Evolutionary conservation across 345 rosid species (phyloP).

Genomic region (Gossypium thurberi): DNA sequence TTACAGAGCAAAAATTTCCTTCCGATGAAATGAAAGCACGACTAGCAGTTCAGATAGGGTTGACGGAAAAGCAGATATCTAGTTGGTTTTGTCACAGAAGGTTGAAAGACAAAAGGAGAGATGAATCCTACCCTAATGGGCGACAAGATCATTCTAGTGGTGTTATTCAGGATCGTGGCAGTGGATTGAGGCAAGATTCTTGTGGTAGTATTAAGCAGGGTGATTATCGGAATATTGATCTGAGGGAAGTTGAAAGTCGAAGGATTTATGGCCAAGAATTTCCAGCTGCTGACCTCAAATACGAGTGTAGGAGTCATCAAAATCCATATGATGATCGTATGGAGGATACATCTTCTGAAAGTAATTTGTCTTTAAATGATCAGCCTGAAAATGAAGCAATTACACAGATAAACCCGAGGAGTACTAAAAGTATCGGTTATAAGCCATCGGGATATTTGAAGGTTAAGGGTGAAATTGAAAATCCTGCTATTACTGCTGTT

Average conservation of each 20-base stretch:
- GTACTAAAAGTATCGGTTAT: constrained; percentile 34
- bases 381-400: constrained; percentile 33
- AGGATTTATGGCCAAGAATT: constrained; percentile 44
- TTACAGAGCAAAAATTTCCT: constrained; percentile 73
- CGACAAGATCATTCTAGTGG: constrained; percentile 80
- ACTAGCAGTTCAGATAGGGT: constrained; percentile 58
- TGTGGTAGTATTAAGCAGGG: constrained; percentile 92
- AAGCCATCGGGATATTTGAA: constrained; percentile 80
- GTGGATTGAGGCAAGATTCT: constrained; percentile 84
- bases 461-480: constrained; percentile 66
- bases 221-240: constrained; percentile 52
- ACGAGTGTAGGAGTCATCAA: constrained; percentile 32
- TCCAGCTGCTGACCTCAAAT: constrained; percentile 32
- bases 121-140: constrained; percentile 49
- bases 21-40: constrained; percentile 69
- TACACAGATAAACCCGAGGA: constrained; percentile 23
- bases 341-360: constrained; percentile 74
- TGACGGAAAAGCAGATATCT: constrained; percentile 93
- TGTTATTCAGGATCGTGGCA: constrained; percentile 77
- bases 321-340: constrained; percentile 33
- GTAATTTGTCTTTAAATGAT: constrained; percentile 58
- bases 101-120: constrained; percentile 76
- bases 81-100: constrained; percentile 99
- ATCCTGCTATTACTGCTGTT: constrained; percentile 72
- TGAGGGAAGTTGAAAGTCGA: constrained; percentile 80